Percentiles rank a stretch among this genome's conserved stretches.
phyloP scores from a whole-genome alignment of 176 grass and related monocot genomes.

The Juncus inflexus region DNA sequence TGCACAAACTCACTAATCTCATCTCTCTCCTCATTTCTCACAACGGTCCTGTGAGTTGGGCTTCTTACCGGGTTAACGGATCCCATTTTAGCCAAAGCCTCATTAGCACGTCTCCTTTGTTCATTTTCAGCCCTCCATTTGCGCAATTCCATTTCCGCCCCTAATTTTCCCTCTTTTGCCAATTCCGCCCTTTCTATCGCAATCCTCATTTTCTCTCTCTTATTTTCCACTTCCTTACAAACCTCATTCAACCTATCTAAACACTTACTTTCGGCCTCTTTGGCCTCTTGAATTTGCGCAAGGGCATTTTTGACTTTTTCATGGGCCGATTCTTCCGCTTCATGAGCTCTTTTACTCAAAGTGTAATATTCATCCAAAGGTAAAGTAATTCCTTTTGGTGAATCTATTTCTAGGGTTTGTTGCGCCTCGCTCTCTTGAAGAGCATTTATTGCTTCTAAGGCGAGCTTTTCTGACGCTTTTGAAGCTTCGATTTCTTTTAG shows the following conservation, averaged over 20 bases:
- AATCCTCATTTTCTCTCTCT: constrained; percentile 46
- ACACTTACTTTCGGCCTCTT: constrained; percentile 50
- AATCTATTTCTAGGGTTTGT: constrained; percentile 42
- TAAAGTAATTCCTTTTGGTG: constrained; percentile 55
- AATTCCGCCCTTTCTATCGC: constrained; percentile 54
- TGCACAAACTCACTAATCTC: constrained; percentile 24
- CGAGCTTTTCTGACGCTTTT: constrained; percentile 68
- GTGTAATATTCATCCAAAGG: constrained; percentile 56
- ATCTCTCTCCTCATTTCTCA: constrained; percentile 34
- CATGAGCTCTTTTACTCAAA: constrained; percentile 67
- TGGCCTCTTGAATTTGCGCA: constrained; percentile 56
- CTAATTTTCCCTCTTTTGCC: constrained; percentile 81
- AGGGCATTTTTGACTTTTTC: constrained; percentile 48
- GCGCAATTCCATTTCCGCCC: constrained; percentile 76
- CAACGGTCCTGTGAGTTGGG: constrained; percentile 17
- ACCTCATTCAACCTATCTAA: constrained; percentile 56
- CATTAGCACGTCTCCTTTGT: constrained; percentile 51
- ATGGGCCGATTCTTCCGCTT: constrained; percentile 66
- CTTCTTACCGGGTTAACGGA: constrained; percentile 35
- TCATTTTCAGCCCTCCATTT: constrained; percentile 82
- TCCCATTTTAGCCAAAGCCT: constrained; percentile 41
- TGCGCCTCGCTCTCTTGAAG: constrained; percentile 65
- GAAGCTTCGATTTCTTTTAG: constrained; percentile 83
- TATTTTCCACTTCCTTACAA: constrained; percentile 34
- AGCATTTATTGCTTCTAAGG: constrained; percentile 58